These are phyloP conservation scores for Trichosporon faecale DNA, from an alignment of 1,284 basidiomycete species.

Conservation along the genomic window DNA sequence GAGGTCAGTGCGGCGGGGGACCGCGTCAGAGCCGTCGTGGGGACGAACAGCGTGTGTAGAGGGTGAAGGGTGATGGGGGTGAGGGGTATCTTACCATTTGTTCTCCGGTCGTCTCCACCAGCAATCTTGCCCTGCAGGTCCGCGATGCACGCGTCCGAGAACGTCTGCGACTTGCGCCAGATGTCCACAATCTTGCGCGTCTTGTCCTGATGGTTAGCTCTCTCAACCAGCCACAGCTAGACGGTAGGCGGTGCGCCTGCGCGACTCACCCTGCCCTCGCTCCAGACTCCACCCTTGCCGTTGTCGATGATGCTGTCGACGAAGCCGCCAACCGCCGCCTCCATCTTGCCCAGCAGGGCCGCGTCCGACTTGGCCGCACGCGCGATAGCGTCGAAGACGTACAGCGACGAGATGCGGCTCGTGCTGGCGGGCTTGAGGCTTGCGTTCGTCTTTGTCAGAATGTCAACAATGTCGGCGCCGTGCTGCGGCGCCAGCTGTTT, in stretches of 20 bases:
- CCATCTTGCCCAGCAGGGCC: slow-evolving; percentile 77
- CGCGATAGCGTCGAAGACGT: slow-evolving; percentile 83
- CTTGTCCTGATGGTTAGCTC: slow-evolving; percentile 69
- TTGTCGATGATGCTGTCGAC: slow-evolving; percentile 69
- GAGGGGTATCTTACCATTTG: slow-evolving; percentile 24
- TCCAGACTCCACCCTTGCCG: slow-evolving; percentile 56
- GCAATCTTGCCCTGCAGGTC: slow-evolving; percentile 25
- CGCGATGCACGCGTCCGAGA: slow-evolving; percentile 59
- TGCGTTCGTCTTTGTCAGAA: slow-evolving; percentile 79
- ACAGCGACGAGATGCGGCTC: slow-evolving; percentile 76
- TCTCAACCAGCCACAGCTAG: too few relatives aligned
- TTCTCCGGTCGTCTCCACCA: neutral
- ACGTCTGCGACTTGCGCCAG: slow-evolving; percentile 83
- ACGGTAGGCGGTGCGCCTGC: neutral
- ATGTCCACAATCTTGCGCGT: slow-evolving; percentile 91
- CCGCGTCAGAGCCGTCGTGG: slow-evolving; percentile 1
- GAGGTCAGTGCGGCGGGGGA: slow-evolving; percentile 11
- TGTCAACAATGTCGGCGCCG: slow-evolving; percentile 78
- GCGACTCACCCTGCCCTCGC: slow-evolving; percentile 77
- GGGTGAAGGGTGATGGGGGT: neutral
- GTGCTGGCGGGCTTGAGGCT: slow-evolving; percentile 58
- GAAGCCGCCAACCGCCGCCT: slow-evolving; percentile 76
- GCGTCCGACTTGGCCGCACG: slow-evolving; percentile 70
- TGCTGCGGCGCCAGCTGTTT: slow-evolving; percentile 66
- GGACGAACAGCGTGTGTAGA: neutral